Evolutionary conservation across 495 filamentous ascomycete genomes (phyloP), one percentile per base, ranked within the genome.

Genomic region (Penicillium manginii): DNA sequence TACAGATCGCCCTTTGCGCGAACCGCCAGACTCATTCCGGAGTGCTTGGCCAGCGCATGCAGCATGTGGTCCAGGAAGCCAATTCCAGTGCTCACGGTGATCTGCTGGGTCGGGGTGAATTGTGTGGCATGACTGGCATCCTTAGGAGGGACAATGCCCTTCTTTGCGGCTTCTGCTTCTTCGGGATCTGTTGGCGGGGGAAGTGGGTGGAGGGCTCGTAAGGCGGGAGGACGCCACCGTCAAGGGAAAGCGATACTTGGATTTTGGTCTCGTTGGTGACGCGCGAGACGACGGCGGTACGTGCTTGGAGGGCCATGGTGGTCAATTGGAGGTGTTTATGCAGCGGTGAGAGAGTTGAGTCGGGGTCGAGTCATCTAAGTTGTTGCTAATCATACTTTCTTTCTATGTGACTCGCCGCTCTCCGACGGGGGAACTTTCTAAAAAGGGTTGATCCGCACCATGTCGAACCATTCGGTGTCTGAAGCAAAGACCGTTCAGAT

Each of bases 21-120:
- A 21, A 98, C 75, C 9, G 84, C 84, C 63, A 98, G 73, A 79
- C 87, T 91, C 94, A 93, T 97, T 17, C 93, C 93, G 0, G 90
- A 86, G 74, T 98, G 94, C 72, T 98, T 98, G 2, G 94, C 89
- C 39, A 97, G 84, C 26, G 94, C 94, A 71, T 98, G 94, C 50
- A 98, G 81, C 94, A 98, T 98, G 79, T 98, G 94, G 78, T 98
- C 94, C 32, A 98, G 79, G 75, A 98, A 98, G n/a, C 94, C 94
- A 68, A 98, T 96, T 49, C 94, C 94, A 2, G 93, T 94, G 81
- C 89, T 89, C 56, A 98, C 82, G 70, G 83, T 86, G 67, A 98
- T 96, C 48, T 84, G 83, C 78, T 97, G 96, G 51, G 86, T 87
- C 35, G 86, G 83, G 39, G 87, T 90, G 63, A 85, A 79, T 65